Evolutionary conservation across 805 yeast species (phyloP).

Genomic region (Suhomyces sp.): DNA sequence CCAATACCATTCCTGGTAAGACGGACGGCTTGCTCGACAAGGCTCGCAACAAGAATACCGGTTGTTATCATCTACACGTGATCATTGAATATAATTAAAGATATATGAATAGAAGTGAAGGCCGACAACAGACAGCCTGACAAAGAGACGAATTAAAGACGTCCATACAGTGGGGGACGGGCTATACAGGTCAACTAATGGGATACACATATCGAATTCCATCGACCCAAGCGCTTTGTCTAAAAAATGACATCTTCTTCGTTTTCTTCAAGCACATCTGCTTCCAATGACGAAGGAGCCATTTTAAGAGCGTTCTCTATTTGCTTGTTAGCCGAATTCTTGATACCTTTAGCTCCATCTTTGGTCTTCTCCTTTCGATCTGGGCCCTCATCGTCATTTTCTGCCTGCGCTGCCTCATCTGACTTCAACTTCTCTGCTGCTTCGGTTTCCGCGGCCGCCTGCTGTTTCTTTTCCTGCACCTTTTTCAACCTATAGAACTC

Average conservation of each 20-base stretch:
- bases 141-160: background rate
- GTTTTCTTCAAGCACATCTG: constrained; percentile 35
- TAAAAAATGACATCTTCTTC: constrained; percentile 48
- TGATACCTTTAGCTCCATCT: constrained; percentile 22
- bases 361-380: constrained; percentile 13
- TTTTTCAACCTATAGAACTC: constrained; percentile 95
- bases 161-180: background rate
- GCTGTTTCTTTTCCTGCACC: constrained; percentile 91
- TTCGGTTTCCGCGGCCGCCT: constrained; percentile 66
- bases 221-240: background rate
- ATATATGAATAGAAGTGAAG: background rate
- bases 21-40: background rate
- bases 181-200: background rate
- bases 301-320: constrained; percentile 16
- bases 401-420: constrained; percentile 13
- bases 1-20: background rate
- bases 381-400: background rate
- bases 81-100: background rate
- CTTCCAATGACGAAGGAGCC: constrained; percentile 16
- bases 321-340: constrained; percentile 1
- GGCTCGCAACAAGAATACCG: background rate
- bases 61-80: background rate
- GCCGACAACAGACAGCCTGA: background rate
- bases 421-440: constrained; percentile 40
- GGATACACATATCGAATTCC: no score